Evolutionary conservation across 345 rosid species (phyloP).

Genomic region (Gynandropsis gynandra): DNA sequence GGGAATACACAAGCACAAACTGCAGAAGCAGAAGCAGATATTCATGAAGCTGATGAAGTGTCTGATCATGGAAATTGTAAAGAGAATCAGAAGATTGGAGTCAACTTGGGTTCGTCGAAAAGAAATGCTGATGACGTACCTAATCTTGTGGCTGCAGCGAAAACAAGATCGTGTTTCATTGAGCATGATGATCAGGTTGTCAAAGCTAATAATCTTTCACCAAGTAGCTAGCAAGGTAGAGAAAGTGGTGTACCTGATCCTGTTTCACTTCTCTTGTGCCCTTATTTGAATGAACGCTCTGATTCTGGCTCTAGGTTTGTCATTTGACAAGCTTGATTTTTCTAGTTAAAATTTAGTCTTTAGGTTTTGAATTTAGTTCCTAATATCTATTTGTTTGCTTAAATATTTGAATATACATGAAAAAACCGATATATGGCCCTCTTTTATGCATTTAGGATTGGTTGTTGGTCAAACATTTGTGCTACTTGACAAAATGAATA

Average conservation of each 20-base stretch:
- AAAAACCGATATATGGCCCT: not conserved
- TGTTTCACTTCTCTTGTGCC: conserved; percentile 48
- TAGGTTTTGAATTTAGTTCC: not conserved
- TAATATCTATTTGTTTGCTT: not conserved
- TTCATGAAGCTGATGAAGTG: conserved; percentile 32
- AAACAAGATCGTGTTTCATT: conserved; percentile 29
- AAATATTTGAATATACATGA: not conserved
- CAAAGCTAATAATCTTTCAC: conserved; percentile 31
- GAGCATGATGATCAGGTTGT: conserved; percentile 31
- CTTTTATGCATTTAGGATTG: not conserved
- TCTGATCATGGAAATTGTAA: conserved; percentile 27
- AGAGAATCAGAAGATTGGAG: conserved; percentile 34
- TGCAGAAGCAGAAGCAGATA: conserved; percentile 26
- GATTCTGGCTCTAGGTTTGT: conserved; percentile 72
- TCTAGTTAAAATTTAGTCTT: not conserved
- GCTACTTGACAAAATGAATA: conserved; percentile 1
- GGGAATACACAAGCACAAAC: conserved; percentile 28
- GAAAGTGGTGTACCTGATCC: conserved; percentile 56
- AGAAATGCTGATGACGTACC: conserved; percentile 25
- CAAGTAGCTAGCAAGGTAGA: conserved; percentile 35
- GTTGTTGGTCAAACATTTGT: not conserved
- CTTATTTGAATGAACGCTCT: conserved; percentile 68
- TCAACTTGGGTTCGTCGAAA: conserved; percentile 23
- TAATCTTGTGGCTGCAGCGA: conserved; percentile 23
- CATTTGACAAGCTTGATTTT: not conserved